Conservation (phyloP, 2,329 filamentous ascomycete species). For the Emericellopsis cladophorae region DNA sequence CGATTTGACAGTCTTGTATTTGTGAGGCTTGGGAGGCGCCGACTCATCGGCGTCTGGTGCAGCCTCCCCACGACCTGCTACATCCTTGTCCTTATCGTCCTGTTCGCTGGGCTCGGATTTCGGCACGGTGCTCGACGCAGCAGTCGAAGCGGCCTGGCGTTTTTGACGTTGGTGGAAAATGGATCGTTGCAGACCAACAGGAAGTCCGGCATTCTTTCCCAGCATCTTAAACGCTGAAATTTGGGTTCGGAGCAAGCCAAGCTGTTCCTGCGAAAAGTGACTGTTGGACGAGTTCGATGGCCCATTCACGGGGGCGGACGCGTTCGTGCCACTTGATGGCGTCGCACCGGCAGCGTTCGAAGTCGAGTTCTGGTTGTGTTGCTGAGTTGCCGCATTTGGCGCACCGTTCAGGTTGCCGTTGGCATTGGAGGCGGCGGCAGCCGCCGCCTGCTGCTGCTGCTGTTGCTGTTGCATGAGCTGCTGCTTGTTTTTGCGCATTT, state of each 20-base stretch:
- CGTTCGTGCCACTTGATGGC: conserved; percentile 17
- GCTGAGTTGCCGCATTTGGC: conserved; percentile 36
- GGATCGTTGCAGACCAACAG: conserved; percentile 64
- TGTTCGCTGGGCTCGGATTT: conserved; percentile 13
- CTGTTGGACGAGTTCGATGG: conserved; percentile 19
- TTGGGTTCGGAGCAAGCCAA: conserved; percentile 68
- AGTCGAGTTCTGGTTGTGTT: conserved; percentile 19
- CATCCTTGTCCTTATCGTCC: conserved; percentile 21
- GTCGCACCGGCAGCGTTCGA: conserved; percentile 14
- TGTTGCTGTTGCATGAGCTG: conserved; percentile 24
- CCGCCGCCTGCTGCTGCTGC: conserved; percentile 37
- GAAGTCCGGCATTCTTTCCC: conserved; percentile 75
- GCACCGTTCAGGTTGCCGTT: conserved; percentile 30
- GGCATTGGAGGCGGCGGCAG: conserved; percentile 23
- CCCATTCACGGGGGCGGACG: conserved; percentile 11
- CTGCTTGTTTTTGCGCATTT: conserved; percentile 36
- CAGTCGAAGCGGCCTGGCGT: conserved; percentile 39
- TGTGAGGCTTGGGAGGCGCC: conserved; percentile 25
- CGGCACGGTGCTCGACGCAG: conserved; percentile 22
- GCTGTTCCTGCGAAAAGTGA: conserved; percentile 67
- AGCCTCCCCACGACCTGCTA: conserved; percentile 22
- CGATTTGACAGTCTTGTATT: conserved; percentile 63
- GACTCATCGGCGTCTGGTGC: conserved; percentile 15
- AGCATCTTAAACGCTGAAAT: conserved; percentile 86
- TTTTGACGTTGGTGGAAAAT: conserved; percentile 66